Base-by-base conservation (phyloP, 2,329 filamentous ascomycete genomes). In the Didymella keratinophila region DNA sequence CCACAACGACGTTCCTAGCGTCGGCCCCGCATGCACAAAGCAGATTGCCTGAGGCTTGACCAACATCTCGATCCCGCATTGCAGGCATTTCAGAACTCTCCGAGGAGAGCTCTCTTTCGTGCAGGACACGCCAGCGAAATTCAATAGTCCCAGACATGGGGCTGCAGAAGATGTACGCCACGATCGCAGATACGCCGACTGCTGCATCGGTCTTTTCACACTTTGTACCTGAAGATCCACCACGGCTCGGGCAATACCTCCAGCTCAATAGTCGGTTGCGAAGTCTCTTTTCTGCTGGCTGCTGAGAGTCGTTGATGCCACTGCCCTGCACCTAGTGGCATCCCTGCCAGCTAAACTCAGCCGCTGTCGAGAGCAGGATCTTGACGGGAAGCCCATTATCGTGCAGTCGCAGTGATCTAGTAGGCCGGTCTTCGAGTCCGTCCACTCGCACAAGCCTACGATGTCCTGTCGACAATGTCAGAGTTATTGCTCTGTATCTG, bases 1-100 rank as follows among this genome's bases (percentile, higher is more conserved):
- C 18, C 18, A 39, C 27, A 42, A 32, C 32, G 25, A 41, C 32
- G 32, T 48, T 2, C n/a, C 21, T 44, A 32, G 50, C 21, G 27
- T 46, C 39, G 56, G 56, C 56, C 44, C 56, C 56, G 30, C 55
- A 45, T 27, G 30, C n/a, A 36, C 28, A 28, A 16, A 42, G 20
- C 18, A 44, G 21, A 23, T 21, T 23, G 37, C 11, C 10, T 41
- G 14, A 27, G 30, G 18, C 20, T 47, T 28, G 20, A 20, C 18
- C 20, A 30, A 8, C n/a, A 30, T 28, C 21, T 52, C 27, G 30
- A 25, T n/a, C 39, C 32, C 27, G 32, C 32, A 36, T 45, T 14
- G 4, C 21, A 48, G 16, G 14, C 30, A 32, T 4, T 10, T 3
- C 21, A 48, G 23, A 14, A 25, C 7, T 23, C 12, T 48, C 47